Evolutionary conservation across 2,329 filamentous ascomycete species (phyloP).

Genomic region (Akanthomyces uredinophilus): DNA sequence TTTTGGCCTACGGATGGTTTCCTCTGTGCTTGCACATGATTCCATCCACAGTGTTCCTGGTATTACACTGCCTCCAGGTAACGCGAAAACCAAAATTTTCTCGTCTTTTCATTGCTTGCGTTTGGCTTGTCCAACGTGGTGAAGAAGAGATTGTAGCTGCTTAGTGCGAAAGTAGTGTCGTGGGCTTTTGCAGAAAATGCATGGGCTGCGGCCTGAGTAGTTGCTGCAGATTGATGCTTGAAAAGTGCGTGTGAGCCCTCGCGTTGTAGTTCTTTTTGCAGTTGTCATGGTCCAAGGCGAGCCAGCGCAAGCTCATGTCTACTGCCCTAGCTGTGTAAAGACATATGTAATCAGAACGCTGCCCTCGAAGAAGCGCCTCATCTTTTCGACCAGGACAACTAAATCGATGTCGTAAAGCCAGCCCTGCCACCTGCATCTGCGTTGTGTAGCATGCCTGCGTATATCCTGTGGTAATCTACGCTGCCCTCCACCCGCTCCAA

Average conservation of each 20-base stretch:
- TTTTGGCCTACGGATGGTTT: slow-evolving; percentile 32
- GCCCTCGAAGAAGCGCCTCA: background rate
- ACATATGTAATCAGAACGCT: background rate
- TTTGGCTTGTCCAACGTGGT: slow-evolving; percentile 32
- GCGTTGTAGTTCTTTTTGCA: no score
- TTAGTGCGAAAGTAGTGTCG: no score
- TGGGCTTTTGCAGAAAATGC: no score
- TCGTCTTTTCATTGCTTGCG: slow-evolving; percentile 37
- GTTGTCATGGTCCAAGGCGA: no score
- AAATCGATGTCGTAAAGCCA: background rate
- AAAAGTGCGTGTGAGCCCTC: background rate
- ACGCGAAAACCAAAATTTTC: slow-evolving; percentile 30
- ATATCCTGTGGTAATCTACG: background rate
- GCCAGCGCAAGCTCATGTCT: no score
- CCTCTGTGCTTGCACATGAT: slow-evolving; percentile 39
- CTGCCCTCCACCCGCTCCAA: slow-evolving; percentile 18
- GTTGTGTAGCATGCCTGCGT: background rate
- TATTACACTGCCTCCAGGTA: slow-evolving; percentile 42
- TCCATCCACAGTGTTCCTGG: slow-evolving; percentile 38
- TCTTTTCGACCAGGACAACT: background rate
- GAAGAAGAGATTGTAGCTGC: slow-evolving; percentile 32
- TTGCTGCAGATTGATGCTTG: background rate
- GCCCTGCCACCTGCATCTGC: background rate
- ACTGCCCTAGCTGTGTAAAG: background rate
- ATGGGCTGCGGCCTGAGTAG: no score